Evolutionary conservation across 768 basidiomycete species (phyloP).

Genomic region (Aureoboletus auriporus): DNA sequence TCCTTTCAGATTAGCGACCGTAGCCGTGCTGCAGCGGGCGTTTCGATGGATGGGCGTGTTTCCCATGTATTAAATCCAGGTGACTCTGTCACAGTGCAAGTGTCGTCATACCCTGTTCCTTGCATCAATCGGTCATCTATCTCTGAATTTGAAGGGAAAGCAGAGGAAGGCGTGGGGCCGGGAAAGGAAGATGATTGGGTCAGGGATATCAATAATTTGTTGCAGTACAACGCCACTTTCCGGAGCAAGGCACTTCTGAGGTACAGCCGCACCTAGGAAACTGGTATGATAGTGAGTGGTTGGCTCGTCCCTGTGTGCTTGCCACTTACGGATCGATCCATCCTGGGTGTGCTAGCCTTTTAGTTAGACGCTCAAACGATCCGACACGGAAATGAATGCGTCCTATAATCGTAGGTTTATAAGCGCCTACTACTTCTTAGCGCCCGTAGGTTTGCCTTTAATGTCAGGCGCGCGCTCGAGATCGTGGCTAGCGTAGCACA

Average conservation of each 20-base stretch:
- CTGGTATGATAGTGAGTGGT: constrained; percentile 11
- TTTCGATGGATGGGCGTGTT: constrained; percentile 91
- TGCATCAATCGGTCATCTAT: constrained; percentile 88
- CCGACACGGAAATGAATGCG: background rate
- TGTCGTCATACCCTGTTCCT: constrained; percentile 86
- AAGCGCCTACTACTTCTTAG: background rate
- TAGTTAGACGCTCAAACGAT: background rate
- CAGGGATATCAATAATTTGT: constrained; percentile 89
- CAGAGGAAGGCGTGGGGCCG: constrained; percentile 64
- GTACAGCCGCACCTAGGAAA: constrained; percentile 50
- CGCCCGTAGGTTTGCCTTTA: background rate
- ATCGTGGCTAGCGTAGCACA: background rate
- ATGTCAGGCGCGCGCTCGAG: background rate
- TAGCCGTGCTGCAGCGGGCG: constrained; percentile 80
- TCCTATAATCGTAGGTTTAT: constrained; percentile 1
- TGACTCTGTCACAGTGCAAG: constrained; percentile 80
- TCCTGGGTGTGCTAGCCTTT: background rate
- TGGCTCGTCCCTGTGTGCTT: background rate
- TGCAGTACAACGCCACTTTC: constrained; percentile 95
- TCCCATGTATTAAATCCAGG: constrained; percentile 80
- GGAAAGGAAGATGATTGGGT: constrained; percentile 94
- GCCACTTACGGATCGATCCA: background rate
- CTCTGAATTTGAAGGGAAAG: constrained; percentile 42
- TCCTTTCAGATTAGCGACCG: constrained; percentile 69
- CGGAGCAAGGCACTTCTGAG: constrained; percentile 81